Evolutionary conservation across 371 early-diverging fungal genomes (phyloP).

Genomic region (Dichotomocladium elegans): DNA sequence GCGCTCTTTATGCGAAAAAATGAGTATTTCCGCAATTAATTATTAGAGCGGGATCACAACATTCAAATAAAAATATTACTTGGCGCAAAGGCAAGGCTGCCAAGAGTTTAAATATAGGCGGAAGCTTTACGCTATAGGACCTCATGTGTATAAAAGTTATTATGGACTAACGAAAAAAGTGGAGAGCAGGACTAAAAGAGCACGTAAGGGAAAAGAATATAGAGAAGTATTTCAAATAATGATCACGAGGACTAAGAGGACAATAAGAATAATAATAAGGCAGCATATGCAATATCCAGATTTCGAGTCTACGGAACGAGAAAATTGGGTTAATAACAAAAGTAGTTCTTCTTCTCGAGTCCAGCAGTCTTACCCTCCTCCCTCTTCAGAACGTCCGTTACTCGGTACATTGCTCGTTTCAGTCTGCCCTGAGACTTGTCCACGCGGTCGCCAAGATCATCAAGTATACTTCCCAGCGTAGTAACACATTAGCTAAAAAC

Average conservation of each 20-base stretch:
- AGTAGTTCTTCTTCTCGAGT: background rate
- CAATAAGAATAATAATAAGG: slow-evolving; percentile 53
- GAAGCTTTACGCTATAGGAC: too few species aligned
- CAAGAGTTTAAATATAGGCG: too few species aligned
- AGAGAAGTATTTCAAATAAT: slow-evolving; percentile 23
- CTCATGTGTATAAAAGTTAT: too few species aligned
- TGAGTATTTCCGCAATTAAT: too few species aligned
- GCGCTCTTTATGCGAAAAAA: background rate
- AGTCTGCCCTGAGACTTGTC: slow-evolving; percentile 50
- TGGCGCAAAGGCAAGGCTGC: too few species aligned
- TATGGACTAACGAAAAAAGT: background rate
- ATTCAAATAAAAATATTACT: too few species aligned
- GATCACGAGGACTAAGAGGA: slow-evolving; percentile 53
- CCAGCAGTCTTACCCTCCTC: slow-evolving; percentile 51
- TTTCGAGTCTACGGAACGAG: slow-evolving; percentile 41
- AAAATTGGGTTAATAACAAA: background rate
- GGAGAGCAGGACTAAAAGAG: background rate
- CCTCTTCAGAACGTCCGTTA: slow-evolving; percentile 49
- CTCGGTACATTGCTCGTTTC: slow-evolving; percentile 52
- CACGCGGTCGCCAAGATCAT: slow-evolving; percentile 58
- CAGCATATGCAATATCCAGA: slow-evolving; percentile 60
- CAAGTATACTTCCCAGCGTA: slow-evolving; percentile 47
- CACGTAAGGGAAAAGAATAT: background rate
- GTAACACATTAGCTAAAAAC: background rate
- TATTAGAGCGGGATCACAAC: too few species aligned